These are phyloP conservation scores for Monosporascus ibericus DNA, from an alignment of 2,329 filamentous ascomycete species.

Conservation along the genomic window DNA sequence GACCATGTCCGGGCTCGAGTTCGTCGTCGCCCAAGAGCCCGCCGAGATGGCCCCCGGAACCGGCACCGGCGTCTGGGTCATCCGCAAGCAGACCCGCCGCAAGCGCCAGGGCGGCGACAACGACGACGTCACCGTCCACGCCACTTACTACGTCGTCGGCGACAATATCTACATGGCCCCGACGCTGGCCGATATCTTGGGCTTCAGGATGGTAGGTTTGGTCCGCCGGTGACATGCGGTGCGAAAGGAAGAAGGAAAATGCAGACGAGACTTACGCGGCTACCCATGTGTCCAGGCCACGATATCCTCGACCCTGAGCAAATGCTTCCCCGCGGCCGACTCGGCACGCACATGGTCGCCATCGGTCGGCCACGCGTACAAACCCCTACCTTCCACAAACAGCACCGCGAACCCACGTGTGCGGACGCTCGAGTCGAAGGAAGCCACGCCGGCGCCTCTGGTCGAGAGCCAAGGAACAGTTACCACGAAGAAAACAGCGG, in stretches of 20 bases:
- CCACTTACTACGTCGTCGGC: conserved; percentile 58
- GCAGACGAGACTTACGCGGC: conserved; percentile 1
- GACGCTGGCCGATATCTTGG: conserved; percentile 52
- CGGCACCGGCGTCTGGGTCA: conserved; percentile 62
- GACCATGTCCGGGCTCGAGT: conserved; percentile 62
- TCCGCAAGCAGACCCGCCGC: conserved; percentile 60
- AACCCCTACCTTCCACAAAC: conserved; percentile 24
- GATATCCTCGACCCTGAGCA: conserved; percentile 49
- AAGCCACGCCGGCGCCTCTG: conserved; percentile 39
- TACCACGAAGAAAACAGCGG: conserved; percentile 27
- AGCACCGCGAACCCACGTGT: conserved; percentile 15
- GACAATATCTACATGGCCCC: conserved; percentile 64
- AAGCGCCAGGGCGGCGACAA: conserved; percentile 48
- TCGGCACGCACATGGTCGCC: conserved; percentile 49
- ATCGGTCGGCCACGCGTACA: conserved; percentile 47
- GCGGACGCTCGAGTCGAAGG: conserved; percentile 36
- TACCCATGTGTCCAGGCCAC: conserved; percentile 34
- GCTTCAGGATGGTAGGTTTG: conserved; percentile 47
- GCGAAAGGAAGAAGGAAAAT: no score
- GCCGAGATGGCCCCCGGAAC: conserved; percentile 56
- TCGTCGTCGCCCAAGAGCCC: conserved; percentile 59
- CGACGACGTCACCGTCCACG: conserved; percentile 54
- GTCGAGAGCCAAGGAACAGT: conserved; percentile 16
- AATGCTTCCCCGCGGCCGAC: conserved; percentile 45
- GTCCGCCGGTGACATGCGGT: no score